phyloP scores from a whole-genome alignment of 1,284 basidiomycete genomes.

The Apiotrichum mycotoxinovorans region DNA sequence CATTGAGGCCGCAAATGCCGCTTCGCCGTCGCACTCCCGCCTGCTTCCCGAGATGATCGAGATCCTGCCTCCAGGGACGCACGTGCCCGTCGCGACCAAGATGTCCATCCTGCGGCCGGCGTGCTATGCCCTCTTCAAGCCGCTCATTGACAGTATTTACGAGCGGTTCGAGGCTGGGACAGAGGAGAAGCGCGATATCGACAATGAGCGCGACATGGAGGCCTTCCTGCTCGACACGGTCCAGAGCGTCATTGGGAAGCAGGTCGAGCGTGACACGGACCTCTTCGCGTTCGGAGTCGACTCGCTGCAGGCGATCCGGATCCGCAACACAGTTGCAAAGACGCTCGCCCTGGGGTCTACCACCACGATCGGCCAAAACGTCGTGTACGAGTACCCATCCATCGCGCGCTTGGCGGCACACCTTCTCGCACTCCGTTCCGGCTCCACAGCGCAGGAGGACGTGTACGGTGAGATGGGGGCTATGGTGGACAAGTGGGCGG shows the following conservation, averaged over 20 bases:
- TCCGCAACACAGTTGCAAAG: slow-evolving; percentile 57
- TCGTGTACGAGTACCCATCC: slow-evolving; percentile 48
- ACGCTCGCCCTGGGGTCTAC: slow-evolving; percentile 49
- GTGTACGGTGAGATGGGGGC: slow-evolving; percentile 42
- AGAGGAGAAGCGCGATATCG: slow-evolving; percentile 47
- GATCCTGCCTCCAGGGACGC: slow-evolving; percentile 52
- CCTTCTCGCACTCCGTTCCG: slow-evolving; percentile 38
- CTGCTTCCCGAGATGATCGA: slow-evolving; percentile 57
- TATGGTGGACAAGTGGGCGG: slow-evolving; percentile 52
- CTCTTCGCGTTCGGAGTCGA: slow-evolving; percentile 55
- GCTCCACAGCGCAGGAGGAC: slow-evolving; percentile 14
- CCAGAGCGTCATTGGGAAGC: slow-evolving; percentile 43
- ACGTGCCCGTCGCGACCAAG: slow-evolving; percentile 46
- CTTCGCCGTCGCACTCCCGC: slow-evolving; percentile 58
- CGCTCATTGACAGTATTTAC: slow-evolving; percentile 55
- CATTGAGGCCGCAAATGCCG: slow-evolving; percentile 55
- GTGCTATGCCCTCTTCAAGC: slow-evolving; percentile 56
- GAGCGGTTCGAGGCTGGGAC: slow-evolving; percentile 53
- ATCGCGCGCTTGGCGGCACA: slow-evolving; percentile 34
- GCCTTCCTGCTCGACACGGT: slow-evolving; percentile 50
- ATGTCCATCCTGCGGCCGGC: slow-evolving; percentile 48
- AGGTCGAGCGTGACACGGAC: slow-evolving; percentile 32
- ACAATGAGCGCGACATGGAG: slow-evolving; percentile 44
- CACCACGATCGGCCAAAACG: slow-evolving; percentile 50
- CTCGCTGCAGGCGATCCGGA: slow-evolving; percentile 58